A percentile compares a stretch with the other conserved stretches of the same genome.
These are phyloP conservation scores for Sophora flavescens DNA, from an alignment of 306 rosid genomes.

Conservation along the genomic window DNA sequence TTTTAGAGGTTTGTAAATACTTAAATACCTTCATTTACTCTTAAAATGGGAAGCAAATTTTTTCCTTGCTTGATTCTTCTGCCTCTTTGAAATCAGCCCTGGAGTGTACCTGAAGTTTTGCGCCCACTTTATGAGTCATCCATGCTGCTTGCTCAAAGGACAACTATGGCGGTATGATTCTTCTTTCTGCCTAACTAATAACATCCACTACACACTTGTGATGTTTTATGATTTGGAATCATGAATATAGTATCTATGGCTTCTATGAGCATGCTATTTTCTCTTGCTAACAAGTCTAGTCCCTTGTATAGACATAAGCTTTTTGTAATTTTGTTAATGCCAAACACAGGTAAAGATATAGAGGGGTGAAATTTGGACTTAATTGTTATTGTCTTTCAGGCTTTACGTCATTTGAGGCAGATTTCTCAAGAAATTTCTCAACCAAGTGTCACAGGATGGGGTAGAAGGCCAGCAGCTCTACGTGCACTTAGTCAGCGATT, in stretches of 20 bases:
- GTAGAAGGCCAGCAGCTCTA: constrained; percentile 92
- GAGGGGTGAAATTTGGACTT: constrained; percentile 12
- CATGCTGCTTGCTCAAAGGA: constrained; percentile 88
- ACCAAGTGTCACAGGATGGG: constrained; percentile 93
- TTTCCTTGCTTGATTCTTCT: constrained; percentile 37
- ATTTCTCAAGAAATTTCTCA: constrained; percentile 97
- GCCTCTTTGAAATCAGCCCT: constrained; percentile 66
- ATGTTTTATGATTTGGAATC: constrained; percentile 20
- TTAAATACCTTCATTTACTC: neutral
- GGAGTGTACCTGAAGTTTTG: constrained; percentile 98
- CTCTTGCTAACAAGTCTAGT: neutral
- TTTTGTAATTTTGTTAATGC: neutral
- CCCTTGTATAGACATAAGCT: neutral
- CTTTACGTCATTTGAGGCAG: constrained; percentile 90
- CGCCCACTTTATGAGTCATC: constrained; percentile 96
- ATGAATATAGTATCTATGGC: neutral
- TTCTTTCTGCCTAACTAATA: neutral
- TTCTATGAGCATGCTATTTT: constrained; percentile 11
- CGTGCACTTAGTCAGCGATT: constrained; percentile 87
- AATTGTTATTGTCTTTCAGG: constrained; percentile 59
- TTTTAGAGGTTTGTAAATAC: constrained; percentile 73
- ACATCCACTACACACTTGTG: constrained; percentile 8
- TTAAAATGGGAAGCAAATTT: constrained; percentile 6
- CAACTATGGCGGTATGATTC: constrained; percentile 85
- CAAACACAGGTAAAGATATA: neutral